phyloP scores from a whole-genome alignment of 2,329 filamentous ascomycete species.

The Fusarium goolgardi region DNA sequence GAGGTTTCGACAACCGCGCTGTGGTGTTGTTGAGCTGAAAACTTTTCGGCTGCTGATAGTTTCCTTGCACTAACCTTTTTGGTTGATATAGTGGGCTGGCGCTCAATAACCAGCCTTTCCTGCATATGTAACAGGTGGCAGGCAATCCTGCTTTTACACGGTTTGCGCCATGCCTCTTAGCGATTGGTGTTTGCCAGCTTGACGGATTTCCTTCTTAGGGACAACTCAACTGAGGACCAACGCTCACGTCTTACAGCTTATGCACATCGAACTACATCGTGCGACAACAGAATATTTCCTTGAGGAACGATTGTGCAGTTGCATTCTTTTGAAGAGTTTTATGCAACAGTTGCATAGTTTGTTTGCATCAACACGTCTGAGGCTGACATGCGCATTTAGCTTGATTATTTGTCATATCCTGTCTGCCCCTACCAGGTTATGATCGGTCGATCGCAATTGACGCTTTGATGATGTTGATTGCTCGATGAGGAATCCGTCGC shows the following conservation, averaged over 20 bases:
- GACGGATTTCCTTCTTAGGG: constrained; percentile 5
- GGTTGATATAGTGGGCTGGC: constrained; percentile 12
- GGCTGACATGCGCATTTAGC: constrained; percentile 31
- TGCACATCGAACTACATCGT: constrained; percentile 25
- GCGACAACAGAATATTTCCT: not conserved
- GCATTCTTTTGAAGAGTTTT: constrained; percentile 7
- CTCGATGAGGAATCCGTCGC: constrained; percentile 12
- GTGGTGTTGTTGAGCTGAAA: constrained; percentile 18
- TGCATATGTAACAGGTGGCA: constrained; percentile 12
- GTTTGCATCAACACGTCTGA: constrained; percentile 10
- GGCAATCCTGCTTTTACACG: constrained; percentile 12
- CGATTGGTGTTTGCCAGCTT: constrained; percentile 19
- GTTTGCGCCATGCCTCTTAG: constrained; percentile 6
- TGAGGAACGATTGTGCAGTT: constrained; percentile 20
- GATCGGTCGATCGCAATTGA: constrained; percentile 15
- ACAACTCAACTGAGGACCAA: constrained; percentile 27
- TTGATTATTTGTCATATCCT: constrained; percentile 7
- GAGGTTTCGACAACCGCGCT: constrained; percentile 28
- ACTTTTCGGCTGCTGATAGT: constrained; percentile 12
- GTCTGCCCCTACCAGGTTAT: constrained; percentile 3
- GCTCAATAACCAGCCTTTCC: constrained; percentile 23
- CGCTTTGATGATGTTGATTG: not conserved
- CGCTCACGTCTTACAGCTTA: constrained; percentile 26
- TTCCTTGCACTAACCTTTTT: constrained; percentile 27
- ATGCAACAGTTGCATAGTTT: constrained; percentile 14